Evolutionary conservation across 2,329 filamentous ascomycete genomes (phyloP).

Genomic region (Xylariales sp.): DNA sequence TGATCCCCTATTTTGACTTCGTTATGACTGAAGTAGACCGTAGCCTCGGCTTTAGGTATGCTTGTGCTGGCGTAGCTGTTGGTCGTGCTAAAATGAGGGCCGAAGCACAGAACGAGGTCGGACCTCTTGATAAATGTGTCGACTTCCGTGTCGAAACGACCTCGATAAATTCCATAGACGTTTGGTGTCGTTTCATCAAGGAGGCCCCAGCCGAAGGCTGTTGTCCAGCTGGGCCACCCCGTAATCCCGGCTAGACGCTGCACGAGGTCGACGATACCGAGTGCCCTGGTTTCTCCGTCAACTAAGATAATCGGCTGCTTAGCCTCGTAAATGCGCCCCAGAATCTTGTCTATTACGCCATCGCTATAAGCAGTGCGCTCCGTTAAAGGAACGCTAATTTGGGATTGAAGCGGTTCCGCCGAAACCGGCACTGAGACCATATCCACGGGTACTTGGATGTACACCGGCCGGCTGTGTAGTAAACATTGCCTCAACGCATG

Average conservation of each 20-base stretch:
- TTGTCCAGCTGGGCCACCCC: conserved; percentile 60
- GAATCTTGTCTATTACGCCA: conserved; percentile 49
- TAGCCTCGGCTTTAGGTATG: conserved; percentile 50
- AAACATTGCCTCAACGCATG: conserved; percentile 61
- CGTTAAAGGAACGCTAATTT: conserved; percentile 40
- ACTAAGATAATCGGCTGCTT: conserved; percentile 63
- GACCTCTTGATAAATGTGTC: conserved; percentile 54
- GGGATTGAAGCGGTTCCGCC: conserved; percentile 47
- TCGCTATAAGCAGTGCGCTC: conserved; percentile 41
- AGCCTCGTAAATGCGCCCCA: conserved; percentile 57
- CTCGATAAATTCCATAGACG: conserved; percentile 62
- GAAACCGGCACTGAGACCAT: conserved; percentile 56
- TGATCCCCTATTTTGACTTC: conserved; percentile 50
- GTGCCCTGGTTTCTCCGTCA: conserved; percentile 60
- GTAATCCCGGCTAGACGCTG: conserved; percentile 58
- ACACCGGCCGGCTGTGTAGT: conserved; percentile 65
- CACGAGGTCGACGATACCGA: conserved; percentile 56
- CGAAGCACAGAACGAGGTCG: conserved; percentile 60
- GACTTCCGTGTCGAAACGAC: conserved; percentile 53
- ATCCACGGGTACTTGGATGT: conserved; percentile 66
- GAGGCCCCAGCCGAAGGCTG: conserved; percentile 62
- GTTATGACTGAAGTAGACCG: conserved; percentile 51
- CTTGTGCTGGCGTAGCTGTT: conserved; percentile 57
- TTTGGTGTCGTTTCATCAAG: conserved; percentile 60
- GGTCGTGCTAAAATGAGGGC: conserved; percentile 59